These are phyloP conservation scores for Psidium friedrichsthalianum DNA, from an alignment of 345 rosid species.

Conservation along the genomic window DNA sequence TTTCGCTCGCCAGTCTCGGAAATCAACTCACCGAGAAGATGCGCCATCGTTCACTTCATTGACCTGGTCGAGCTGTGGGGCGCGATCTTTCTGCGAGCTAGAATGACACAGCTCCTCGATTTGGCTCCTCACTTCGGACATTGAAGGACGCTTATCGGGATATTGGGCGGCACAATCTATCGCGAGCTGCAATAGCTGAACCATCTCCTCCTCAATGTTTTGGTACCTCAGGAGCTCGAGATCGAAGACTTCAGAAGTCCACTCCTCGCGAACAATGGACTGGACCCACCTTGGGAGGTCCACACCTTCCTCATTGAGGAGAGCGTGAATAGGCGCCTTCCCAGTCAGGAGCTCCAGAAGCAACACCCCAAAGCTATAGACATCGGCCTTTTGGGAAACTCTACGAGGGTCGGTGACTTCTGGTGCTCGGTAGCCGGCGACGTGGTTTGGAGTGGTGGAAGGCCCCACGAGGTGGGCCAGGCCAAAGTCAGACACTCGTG, in stretches of 20 bases:
- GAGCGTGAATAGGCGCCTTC: slow-evolving; percentile 33
- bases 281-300: slow-evolving; percentile 50
- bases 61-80: slow-evolving; percentile 4
- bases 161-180: slow-evolving; percentile 58
- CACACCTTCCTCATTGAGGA: slow-evolving; percentile 36
- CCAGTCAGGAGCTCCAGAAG: slow-evolving; percentile 40
- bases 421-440: slow-evolving; percentile 40
- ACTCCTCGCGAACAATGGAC: slow-evolving; percentile 43
- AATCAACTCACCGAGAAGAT: slow-evolving; percentile 18
- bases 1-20: background rate
- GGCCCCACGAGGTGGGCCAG: slow-evolving; percentile 38
- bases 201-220: slow-evolving; percentile 57
- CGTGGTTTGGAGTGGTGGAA: slow-evolving; percentile 33
- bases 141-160: slow-evolving; percentile 58
- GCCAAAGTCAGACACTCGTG: slow-evolving; percentile 37
- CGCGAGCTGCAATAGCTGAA: slow-evolving; percentile 53
- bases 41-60: slow-evolving; percentile 1
- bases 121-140: slow-evolving; percentile 37
- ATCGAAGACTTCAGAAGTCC: slow-evolving; percentile 55
- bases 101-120: slow-evolving; percentile 30
- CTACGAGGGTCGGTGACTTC: slow-evolving; percentile 42
- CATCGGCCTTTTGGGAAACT: slow-evolving; percentile 45
- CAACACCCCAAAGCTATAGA: slow-evolving; percentile 42
- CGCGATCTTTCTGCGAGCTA: background rate
- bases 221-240: slow-evolving; percentile 52